Evolutionary conservation across 768 basidiomycete species (phyloP).

Genomic region (Butyriboletus loyo): DNA sequence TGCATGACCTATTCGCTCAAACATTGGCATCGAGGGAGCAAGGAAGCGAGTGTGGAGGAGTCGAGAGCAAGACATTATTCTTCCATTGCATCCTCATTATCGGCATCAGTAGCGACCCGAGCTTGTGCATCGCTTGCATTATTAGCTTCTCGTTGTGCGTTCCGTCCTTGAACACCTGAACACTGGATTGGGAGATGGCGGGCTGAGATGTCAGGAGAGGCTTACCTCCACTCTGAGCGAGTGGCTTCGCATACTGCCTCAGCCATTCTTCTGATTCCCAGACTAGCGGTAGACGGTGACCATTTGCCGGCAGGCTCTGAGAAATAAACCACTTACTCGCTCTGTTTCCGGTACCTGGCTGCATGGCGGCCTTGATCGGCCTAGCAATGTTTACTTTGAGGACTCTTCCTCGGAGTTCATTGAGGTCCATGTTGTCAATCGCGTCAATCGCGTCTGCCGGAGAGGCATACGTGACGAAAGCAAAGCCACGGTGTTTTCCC

Average conservation of each 20-base stretch:
- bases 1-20: neutral
- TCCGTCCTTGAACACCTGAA: slow-evolving; percentile 55
- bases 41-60: neutral
- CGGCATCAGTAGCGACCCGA: slow-evolving; percentile 30
- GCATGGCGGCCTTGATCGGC: slow-evolving; percentile 69
- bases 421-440: slow-evolving; percentile 98
- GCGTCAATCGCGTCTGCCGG: slow-evolving; percentile 89
- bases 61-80: slow-evolving; percentile 39
- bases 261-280: slow-evolving; percentile 98
- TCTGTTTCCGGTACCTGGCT: slow-evolving; percentile 64
- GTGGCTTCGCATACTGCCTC: slow-evolving; percentile 72
- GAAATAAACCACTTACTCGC: slow-evolving; percentile 52
- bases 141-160: slow-evolving; percentile 29
- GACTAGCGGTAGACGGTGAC: slow-evolving; percentile 45
- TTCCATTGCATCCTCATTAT: slow-evolving; percentile 61
- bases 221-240: slow-evolving; percentile 71
- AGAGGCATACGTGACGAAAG: slow-evolving; percentile 83
- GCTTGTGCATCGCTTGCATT: slow-evolving; percentile 17
- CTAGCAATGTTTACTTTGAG: slow-evolving; percentile 84
- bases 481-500: slow-evolving; percentile 89
- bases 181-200: neutral
- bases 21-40: neutral
- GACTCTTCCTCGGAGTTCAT: slow-evolving; percentile 75
- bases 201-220: slow-evolving; percentile 1
- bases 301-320: neutral